A percentile compares a stretch with the other conserved stretches of the same genome.
These are phyloP conservation scores for Hypoxylon cercidicola DNA, from an alignment of 495 filamentous ascomycete genomes.

Conservation along the genomic window DNA sequence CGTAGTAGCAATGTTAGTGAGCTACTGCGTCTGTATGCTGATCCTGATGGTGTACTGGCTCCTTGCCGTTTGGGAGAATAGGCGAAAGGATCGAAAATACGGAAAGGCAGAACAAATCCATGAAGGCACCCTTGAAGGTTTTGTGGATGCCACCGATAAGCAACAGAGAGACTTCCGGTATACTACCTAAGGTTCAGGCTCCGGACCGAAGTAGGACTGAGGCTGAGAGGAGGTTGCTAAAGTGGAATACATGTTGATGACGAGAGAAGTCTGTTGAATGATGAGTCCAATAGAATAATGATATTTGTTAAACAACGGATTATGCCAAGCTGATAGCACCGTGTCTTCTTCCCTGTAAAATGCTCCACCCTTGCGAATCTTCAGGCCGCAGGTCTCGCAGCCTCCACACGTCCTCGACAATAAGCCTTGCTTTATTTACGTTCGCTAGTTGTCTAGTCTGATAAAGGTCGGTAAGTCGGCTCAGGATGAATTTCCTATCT, in stretches of 20 bases:
- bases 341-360: slow-evolving; percentile 32
- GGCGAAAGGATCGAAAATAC: slow-evolving; percentile 35
- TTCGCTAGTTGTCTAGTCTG: slow-evolving; percentile 35
- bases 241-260: neutral
- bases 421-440: slow-evolving; percentile 34
- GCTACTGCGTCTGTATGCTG: slow-evolving; percentile 45
- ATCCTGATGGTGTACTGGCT: slow-evolving; percentile 46
- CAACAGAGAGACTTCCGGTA: slow-evolving; percentile 47
- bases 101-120: slow-evolving; percentile 25
- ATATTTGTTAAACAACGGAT: neutral
- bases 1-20: slow-evolving; percentile 47
- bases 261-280: neutral
- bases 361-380: slow-evolving; percentile 27
- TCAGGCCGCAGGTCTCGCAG: slow-evolving; percentile 29
- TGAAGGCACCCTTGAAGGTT: slow-evolving; percentile 33
- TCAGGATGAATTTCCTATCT: slow-evolving; percentile 29
- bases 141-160: slow-evolving; percentile 48
- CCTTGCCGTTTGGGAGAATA: slow-evolving; percentile 40
- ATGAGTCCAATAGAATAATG: neutral
- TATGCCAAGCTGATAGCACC: slow-evolving; percentile 39
- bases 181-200: slow-evolving; percentile 30
- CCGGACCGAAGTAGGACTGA: neutral
- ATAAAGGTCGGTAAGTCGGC: slow-evolving; percentile 27
- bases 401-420: slow-evolving; percentile 40
- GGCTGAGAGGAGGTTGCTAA: neutral